Evolutionary conservation across 331 rosid genomes (phyloP).

Genomic region (Ulmus americana): DNA sequence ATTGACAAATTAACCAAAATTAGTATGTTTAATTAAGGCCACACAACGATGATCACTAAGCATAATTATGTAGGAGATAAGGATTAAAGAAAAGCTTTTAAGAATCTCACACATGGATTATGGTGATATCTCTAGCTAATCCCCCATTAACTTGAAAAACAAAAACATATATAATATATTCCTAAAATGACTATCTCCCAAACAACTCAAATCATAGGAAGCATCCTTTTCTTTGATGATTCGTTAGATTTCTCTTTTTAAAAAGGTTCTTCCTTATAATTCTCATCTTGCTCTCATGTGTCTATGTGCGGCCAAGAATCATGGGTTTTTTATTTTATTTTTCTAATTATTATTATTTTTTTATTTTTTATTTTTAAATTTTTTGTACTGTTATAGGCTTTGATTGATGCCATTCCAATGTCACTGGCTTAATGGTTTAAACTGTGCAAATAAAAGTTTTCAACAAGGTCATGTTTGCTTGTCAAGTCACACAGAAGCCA

Average conservation of each 20-base stretch:
- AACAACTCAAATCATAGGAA: constrained; percentile 21
- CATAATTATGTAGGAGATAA: constrained; percentile 40
- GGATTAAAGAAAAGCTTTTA: constrained; percentile 20
- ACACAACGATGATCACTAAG: constrained; percentile 17
- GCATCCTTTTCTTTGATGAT: constrained; percentile 24
- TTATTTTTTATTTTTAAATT: constrained; percentile 25
- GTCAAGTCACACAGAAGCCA: constrained; percentile 40
- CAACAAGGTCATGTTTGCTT: constrained; percentile 25
- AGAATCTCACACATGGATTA: constrained; percentile 31
- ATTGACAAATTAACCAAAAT: constrained; percentile 17
- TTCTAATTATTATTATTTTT: too few species aligned
- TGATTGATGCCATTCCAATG: constrained; percentile 44
- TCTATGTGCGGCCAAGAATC: constrained; percentile 45
- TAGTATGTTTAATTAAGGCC: constrained; percentile 23
- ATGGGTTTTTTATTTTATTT: constrained; percentile 34
- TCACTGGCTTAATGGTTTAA: constrained; percentile 36
- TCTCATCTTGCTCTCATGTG: constrained; percentile 29
- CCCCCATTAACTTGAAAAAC: constrained; percentile 7
- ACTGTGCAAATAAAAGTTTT: constrained; percentile 38
- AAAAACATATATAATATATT: constrained; percentile 5
- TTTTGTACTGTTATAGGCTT: constrained; percentile 19
- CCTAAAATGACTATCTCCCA: constrained; percentile 18
- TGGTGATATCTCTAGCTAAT: constrained; percentile 19
- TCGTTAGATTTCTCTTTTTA: constrained; percentile 23
- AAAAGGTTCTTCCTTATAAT: constrained; percentile 9